Percentiles rank a stretch among this genome's conserved stretches.
phyloP scores from a whole-genome alignment of 2,329 filamentous ascomycete genomes.

The Botryosphaeria agaves region DNA sequence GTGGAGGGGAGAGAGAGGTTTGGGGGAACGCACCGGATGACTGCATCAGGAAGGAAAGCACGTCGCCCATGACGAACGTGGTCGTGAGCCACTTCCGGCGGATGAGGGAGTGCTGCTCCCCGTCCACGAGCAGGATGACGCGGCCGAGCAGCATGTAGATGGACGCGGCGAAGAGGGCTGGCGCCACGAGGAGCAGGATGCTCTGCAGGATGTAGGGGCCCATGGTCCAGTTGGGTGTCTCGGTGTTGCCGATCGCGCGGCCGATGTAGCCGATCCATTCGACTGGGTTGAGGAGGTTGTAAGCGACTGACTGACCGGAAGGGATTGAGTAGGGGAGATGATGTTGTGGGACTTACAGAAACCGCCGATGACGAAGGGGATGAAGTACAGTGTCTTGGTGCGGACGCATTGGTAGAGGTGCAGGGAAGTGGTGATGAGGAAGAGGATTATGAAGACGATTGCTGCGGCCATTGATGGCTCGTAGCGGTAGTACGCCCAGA shows the following conservation, averaged over 20 bases:
- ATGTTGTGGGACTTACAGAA: constrained; percentile 30
- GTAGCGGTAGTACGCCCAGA: constrained; percentile 11
- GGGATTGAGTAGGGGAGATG: neutral
- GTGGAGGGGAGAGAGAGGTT: neutral
- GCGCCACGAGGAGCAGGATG: constrained; percentile 29
- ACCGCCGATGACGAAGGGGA: constrained; percentile 34
- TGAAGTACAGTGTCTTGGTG: constrained; percentile 31
- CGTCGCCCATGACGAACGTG: constrained; percentile 30
- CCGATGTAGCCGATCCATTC: constrained; percentile 35
- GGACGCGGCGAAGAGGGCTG: constrained; percentile 30
- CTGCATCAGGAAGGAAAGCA: constrained; percentile 31
- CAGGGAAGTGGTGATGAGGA: constrained; percentile 11
- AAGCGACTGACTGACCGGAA: neutral
- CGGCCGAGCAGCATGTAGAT: constrained; percentile 33
- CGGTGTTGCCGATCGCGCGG: constrained; percentile 23
- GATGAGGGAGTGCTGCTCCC: constrained; percentile 25
- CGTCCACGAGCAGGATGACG: constrained; percentile 23
- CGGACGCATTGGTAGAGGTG: constrained; percentile 22
- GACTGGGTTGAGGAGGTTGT: constrained; percentile 15
- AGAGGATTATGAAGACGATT: constrained; percentile 13
- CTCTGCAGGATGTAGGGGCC: constrained; percentile 24
- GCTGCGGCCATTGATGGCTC: constrained; percentile 10
- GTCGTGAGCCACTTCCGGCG: constrained; percentile 26
- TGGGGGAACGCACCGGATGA: constrained; percentile 11
- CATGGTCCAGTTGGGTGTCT: constrained; percentile 26